These are phyloP conservation scores for Olyra latifolia DNA, from an alignment of 176 grass and related monocot species.

Conservation along the genomic window DNA sequence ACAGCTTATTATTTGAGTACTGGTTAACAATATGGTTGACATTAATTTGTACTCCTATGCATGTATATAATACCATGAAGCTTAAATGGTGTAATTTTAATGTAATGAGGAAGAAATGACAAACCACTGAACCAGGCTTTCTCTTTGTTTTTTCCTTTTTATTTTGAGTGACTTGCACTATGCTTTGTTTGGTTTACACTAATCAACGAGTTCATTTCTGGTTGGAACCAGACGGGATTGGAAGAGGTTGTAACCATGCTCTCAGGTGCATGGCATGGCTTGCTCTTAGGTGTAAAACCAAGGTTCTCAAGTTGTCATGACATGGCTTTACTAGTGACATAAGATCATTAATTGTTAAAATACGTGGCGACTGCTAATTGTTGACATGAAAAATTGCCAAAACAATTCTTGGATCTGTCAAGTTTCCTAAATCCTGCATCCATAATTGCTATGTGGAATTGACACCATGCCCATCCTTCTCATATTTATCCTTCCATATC, in stretches of 20 bases:
- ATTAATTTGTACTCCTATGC: not conserved
- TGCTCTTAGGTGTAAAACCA: not conserved
- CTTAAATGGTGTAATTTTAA: not conserved
- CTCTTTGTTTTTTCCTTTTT: not conserved
- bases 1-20: constrained; percentile 7
- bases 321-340: not conserved
- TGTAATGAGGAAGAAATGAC: not conserved
- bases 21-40: not conserved
- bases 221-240: not conserved
- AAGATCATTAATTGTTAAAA: not conserved
- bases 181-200: not conserved
- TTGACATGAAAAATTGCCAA: not conserved
- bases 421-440: not conserved
- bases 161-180: not conserved
- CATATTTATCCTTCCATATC: not conserved
- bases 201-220: not conserved
- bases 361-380: not conserved
- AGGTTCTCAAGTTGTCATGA: too few relatives aligned
- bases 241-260: not conserved
- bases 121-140: not conserved
- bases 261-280: not conserved
- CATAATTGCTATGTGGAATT: not conserved
- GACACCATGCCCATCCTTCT: not conserved
- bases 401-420: not conserved
- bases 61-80: not conserved